Percentiles rank a stretch among this genome's conserved stretches.
Evolutionary conservation across 2,329 filamentous ascomycete genomes (phyloP).

Genomic region (Xylaria sp.): DNA sequence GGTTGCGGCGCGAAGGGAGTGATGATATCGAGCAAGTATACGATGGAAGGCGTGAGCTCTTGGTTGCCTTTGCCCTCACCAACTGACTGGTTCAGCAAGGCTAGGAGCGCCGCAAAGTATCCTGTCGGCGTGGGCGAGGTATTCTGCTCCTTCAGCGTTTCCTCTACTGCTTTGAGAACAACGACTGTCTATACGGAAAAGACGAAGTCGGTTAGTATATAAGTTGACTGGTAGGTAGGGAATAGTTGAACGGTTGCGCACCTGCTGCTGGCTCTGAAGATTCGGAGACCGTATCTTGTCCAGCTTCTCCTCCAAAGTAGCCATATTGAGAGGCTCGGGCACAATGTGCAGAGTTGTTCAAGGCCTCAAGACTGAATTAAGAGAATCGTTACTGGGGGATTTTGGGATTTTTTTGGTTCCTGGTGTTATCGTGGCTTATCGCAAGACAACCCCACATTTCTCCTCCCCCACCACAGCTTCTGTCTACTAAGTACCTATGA

Average conservation of each 20-base stretch:
- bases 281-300: conserved; percentile 98
- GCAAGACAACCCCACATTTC: conserved; percentile 43
- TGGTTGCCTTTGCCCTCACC: conserved; percentile 77
- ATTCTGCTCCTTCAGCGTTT: conserved; percentile 89
- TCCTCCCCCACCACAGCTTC: conserved; percentile 38
- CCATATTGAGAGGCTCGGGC: conserved; percentile 54
- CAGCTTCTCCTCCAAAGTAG: conserved; percentile 83
- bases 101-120: conserved; percentile 95
- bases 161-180: conserved; percentile 90
- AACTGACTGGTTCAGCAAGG: conserved; percentile 82
- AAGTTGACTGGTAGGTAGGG: conserved; percentile 3
- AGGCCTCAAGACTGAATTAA: conserved; percentile 20
- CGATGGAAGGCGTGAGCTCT: conserved; percentile 83
- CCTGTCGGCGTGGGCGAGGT: conserved; percentile 84
- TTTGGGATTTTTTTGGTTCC: conserved; percentile 44
- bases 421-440: conserved; percentile 46
- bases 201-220: conserved; percentile 31
- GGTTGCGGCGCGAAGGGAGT: conserved; percentile 85
- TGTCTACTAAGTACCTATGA: too few species aligned
- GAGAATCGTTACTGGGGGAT: conserved; percentile 18
- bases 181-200: conserved; percentile 72
- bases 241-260: conserved; percentile 53
- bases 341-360: conserved; percentile 36
- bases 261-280: conserved; percentile 93
- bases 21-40: conserved; percentile 95